A percentile compares a stretch with the other conserved stretches of the same genome.
phyloP scores from a whole-genome alignment of 768 basidiomycete genomes.

The Tulasnella sp. region DNA sequence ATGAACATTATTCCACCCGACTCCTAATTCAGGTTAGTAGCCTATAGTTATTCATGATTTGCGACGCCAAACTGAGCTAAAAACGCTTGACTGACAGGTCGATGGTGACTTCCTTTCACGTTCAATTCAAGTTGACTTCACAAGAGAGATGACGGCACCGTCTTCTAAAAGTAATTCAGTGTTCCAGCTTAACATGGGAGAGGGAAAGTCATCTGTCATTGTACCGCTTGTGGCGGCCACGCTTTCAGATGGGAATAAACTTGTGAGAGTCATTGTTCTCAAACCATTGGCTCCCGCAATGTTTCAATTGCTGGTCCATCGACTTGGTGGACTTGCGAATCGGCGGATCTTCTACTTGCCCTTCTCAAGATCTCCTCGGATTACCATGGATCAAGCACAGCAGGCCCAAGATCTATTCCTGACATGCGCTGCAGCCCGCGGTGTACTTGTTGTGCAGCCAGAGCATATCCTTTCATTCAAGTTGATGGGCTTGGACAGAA shows the following conservation, averaged over 20 bases:
- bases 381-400: constrained; percentile 20
- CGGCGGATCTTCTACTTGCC: constrained; percentile 39
- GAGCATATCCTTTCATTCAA: constrained; percentile 43
- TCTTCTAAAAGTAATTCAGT: constrained; percentile 27
- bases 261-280: constrained; percentile 40
- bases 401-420: constrained; percentile 27
- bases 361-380: constrained; percentile 32
- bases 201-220: constrained; percentile 43
- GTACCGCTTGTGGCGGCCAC: constrained; percentile 32
- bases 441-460: constrained; percentile 40
- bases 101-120: constrained; percentile 35
- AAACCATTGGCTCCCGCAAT: constrained; percentile 37
- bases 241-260: constrained; percentile 33
- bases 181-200: constrained; percentile 46
- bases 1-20: constrained; percentile 38
- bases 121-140: constrained; percentile 32
- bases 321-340: constrained; percentile 34
- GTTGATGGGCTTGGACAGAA: constrained; percentile 34
- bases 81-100: constrained; percentile 29
- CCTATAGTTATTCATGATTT: constrained; percentile 20
- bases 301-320: constrained; percentile 35
- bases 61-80: neutral
- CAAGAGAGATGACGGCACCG: constrained; percentile 37
- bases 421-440: too few relatives aligned
- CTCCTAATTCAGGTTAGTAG: constrained; percentile 32